phyloP scores from a whole-genome alignment of 169 alveolate species.

The Cardiosporidium cionae region DNA sequence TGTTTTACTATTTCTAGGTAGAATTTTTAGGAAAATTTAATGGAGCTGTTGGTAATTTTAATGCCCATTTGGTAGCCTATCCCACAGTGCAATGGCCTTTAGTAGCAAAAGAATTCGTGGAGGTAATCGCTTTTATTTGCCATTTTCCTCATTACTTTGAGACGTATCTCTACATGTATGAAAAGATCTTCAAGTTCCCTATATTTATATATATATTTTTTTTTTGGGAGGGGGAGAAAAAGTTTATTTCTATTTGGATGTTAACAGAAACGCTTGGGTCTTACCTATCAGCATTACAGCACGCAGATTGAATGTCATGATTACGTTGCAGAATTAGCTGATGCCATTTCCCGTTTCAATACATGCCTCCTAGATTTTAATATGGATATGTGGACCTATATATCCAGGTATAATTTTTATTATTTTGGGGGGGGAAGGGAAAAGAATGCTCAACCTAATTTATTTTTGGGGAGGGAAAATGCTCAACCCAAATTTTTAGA shows the following conservation, averaged over 20 bases:
- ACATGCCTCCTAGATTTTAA: constrained; percentile 76
- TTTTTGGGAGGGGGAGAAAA: too few relatives aligned
- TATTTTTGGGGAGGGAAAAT: too few relatives aligned
- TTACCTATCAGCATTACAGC: constrained; percentile 78
- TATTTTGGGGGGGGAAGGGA: too few relatives aligned
- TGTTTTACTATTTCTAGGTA: constrained; percentile 20
- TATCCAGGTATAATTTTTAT: constrained; percentile 59
- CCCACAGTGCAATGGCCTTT: constrained; percentile 79
- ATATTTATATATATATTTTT: too few relatives aligned
- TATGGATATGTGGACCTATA: constrained; percentile 89
- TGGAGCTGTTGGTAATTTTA: constrained; percentile 93
- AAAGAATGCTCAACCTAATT: too few relatives aligned
- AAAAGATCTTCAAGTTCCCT: too few relatives aligned
- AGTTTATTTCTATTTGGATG: background rate
- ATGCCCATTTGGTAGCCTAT: constrained; percentile 82
- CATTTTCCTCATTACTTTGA: background rate
- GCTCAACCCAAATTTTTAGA: too few relatives aligned
- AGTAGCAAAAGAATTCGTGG: constrained; percentile 12
- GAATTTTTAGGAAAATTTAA: constrained; percentile 80
- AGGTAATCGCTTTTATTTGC: too few relatives aligned
- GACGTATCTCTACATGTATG: background rate
- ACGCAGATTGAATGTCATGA: constrained; percentile 92
- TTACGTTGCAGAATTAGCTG: constrained; percentile 66
- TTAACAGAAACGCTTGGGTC: constrained; percentile 47
- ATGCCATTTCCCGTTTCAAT: constrained; percentile 63